Evolutionary conservation across 1,284 basidiomycete species (phyloP), one percentile per base, ranked within the genome.

Genomic region (Papiliotrema flavescens): DNA sequence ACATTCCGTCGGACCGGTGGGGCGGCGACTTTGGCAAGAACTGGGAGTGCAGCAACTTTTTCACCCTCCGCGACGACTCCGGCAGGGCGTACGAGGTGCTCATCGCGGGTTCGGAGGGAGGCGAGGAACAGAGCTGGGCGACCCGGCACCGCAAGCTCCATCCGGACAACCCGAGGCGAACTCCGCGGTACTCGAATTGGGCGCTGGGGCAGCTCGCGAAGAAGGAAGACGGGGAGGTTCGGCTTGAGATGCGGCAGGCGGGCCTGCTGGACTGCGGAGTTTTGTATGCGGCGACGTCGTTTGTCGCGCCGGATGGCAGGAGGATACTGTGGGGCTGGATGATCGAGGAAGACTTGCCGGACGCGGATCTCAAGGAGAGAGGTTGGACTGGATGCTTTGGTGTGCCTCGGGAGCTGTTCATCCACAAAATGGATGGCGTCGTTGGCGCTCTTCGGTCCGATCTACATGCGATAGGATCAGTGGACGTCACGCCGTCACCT

Each of bases 321-420:
- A 34, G 42, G 3, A 35, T 62, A 4, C 36, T 62, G 17, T 60
- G 55, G 56, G 63, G 59, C 13, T 65, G 63, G 63, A 41, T 59
- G 15, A 49, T 48, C 11, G 63, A 65, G 37, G 55, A 61, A 22
- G 63, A 65, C 43, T 17, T 65, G 20, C 14, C 52, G 2, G 51
- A 56, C 26, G 47, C 17, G 0, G 34, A 40, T 9, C 49, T 52
- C 17, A 56, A 52, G 7, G 26, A 36, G 39, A 50, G 54, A 36
- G 57, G 57, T 17, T 65, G 59, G 59, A 54, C 59, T 6, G 63
- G 63, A 1, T 57, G 56, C 34, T 36, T 65, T 9, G 57, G 54
- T n/a, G 26, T 63, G 13, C 64, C 59, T 1, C 49, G 64, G 15
- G 59, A 65, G 50, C 17, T 65, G 8, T 61, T 56, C 47, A 34